phyloP scores from a whole-genome alignment of 305 asterid species.

The Fraxinus angustifolia region DNA sequence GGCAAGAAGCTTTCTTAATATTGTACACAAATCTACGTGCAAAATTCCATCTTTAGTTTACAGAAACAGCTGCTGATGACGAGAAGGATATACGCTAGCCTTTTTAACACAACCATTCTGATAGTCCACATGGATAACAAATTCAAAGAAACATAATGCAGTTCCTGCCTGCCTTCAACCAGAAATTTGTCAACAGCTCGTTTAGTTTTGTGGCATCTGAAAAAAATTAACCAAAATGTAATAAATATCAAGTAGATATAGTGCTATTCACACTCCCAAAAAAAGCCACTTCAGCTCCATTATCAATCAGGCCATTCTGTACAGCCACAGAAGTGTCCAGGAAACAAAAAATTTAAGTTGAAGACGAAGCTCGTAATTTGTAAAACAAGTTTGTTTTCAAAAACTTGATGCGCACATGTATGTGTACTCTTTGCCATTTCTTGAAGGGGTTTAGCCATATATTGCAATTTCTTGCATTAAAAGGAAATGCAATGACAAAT shows the following conservation, averaged over 20 bases:
- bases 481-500: not conserved
- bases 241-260: not conserved
- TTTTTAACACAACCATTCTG: not conserved
- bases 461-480: too few relatives aligned
- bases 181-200: not conserved
- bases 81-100: not conserved
- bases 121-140: not conserved
- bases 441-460: too few relatives aligned
- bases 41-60: not conserved
- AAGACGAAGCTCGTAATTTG: not conserved
- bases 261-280: not conserved
- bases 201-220: conserved; percentile 19
- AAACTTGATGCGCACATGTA: too few relatives aligned
- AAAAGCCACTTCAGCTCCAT: not conserved
- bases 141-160: not conserved
- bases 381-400: not conserved
- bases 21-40: not conserved
- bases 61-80: not conserved
- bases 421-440: too few relatives aligned
- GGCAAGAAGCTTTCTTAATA: not conserved
- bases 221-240: not conserved
- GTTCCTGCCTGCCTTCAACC: not conserved
- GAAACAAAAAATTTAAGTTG: not conserved
- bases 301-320: not conserved
- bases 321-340: not conserved